Conservation (phyloP, 768 basidiomycete species). For the Sarcodon aspratus region DNA sequence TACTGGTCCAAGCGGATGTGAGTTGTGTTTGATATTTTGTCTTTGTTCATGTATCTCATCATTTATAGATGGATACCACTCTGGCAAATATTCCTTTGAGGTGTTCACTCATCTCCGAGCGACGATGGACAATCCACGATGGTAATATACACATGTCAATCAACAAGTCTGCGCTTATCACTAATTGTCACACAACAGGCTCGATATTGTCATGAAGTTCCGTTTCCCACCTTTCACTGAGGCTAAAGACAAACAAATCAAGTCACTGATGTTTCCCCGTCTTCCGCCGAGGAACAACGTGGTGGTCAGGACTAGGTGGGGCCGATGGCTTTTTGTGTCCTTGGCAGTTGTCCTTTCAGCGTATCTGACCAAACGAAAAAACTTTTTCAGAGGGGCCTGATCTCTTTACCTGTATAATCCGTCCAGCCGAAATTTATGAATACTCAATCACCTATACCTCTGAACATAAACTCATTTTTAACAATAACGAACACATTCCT, state of each 20-base stretch:
- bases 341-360: constrained; percentile 30
- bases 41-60: neutral
- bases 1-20: constrained; percentile 62
- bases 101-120: constrained; percentile 67
- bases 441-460: too few species aligned
- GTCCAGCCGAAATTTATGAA: too few species aligned
- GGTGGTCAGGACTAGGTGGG: constrained; percentile 9
- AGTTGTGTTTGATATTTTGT: constrained; percentile 12
- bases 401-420: too few species aligned
- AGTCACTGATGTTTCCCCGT: neutral
- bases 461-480: too few species aligned
- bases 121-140: constrained; percentile 32
- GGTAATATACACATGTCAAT: constrained; percentile 13
- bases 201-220: constrained; percentile 20
- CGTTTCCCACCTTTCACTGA: constrained; percentile 28
- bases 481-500: too few species aligned
- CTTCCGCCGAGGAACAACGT: constrained; percentile 5
- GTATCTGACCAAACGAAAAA: constrained; percentile 26
- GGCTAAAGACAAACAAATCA: constrained; percentile 11
- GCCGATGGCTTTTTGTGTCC: constrained; percentile 22
- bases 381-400: too few species aligned
- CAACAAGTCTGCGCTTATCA: neutral
- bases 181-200: constrained; percentile 8
- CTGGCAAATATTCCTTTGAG: constrained; percentile 68
- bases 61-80: constrained; percentile 51